Evolutionary conservation across 1,284 basidiomycete genomes (phyloP), one percentile per base, ranked within the genome.

Genomic region (Dichomitus squalens): DNA sequence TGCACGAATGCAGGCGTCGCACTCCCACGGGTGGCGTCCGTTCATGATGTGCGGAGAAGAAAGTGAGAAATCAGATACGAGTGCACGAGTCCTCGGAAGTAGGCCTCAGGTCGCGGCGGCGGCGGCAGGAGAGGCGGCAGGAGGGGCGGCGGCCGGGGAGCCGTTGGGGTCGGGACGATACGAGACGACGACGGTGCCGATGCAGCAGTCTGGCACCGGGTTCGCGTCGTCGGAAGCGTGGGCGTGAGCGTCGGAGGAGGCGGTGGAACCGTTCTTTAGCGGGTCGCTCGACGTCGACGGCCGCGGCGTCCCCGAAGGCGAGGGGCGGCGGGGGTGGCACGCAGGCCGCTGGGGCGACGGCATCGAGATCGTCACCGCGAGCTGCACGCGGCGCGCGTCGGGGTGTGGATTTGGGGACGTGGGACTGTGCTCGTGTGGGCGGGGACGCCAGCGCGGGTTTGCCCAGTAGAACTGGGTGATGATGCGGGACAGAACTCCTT

Each of bases 141-240:
- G 29, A 3, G 43, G 16, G 2, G 43, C 6, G 3, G 43, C 16
- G 4, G 6, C 34, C 9, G 23, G 2, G 18, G 7, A 23, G 7
- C 29, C 16, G 21, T 35, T 36, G 3, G 48, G 31, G 11, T 54
- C 58, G 0, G 44, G 31, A 5, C 29, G 35, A 36, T 63, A 63
- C 1, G 52, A 23, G 18, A 56, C 49, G 27, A 60, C 31, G 44
- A 55, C 41, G 18, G 58, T 63, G 52, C 61, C 61, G 16, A 63
- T 63, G 52, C 61, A 63, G 46, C 61, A 63, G 46, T 63, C 61
- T 4, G 58, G 61, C 52, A 63, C 49, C 4, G 54, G 44, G 38
- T 50, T 20, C 7, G 58, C 49, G 3, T 39, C 43, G 36, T 62
- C 34, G 34, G 46, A 31, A 29, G 51, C 41, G 38, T 41, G 36